Conservation (phyloP, 1,139 yeast genomes). For the Yamadazyma songkhlaensis region DNA sequence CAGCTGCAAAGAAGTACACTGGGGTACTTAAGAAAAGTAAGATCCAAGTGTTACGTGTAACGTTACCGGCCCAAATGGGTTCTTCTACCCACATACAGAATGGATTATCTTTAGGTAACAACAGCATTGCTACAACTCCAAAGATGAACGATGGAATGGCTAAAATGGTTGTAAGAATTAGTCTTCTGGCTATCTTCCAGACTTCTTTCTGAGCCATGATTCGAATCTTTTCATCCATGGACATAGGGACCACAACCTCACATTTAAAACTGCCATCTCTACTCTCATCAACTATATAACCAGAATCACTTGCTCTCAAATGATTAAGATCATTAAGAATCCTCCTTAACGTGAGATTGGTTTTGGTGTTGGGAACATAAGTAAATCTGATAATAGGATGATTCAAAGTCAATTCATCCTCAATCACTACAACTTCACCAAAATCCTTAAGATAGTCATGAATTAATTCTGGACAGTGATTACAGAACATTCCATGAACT, state of each 20-base stretch:
- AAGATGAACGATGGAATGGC: conserved; percentile 67
- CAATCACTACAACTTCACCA: conserved; percentile 58
- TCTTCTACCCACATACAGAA: conserved; percentile 55
- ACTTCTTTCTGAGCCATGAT: conserved; percentile 51
- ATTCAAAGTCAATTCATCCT: conserved; percentile 52
- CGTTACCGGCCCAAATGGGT: conserved; percentile 66
- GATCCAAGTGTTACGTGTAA: conserved; percentile 63
- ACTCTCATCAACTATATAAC: conserved; percentile 22
- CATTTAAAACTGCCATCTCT: conserved; percentile 41
- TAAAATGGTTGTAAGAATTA: conserved; percentile 37
- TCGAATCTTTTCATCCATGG: conserved; percentile 64
- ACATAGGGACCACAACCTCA: conserved; percentile 52
- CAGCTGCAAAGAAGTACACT: conserved; percentile 72
- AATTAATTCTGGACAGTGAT: conserved; percentile 62
- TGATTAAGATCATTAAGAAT: conserved; percentile 50
- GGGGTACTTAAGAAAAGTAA: conserved; percentile 66
- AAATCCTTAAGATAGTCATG: conserved; percentile 46
- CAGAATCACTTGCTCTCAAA: conserved; percentile 30
- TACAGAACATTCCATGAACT: conserved; percentile 71
- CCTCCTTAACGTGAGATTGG: conserved; percentile 46
- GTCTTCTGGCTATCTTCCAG: conserved; percentile 41
- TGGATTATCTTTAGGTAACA: conserved; percentile 42
- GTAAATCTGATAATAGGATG: conserved; percentile 62
- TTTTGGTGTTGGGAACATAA: conserved; percentile 56
- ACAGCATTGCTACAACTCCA: conserved; percentile 68